Evolutionary conservation across 768 basidiomycete genomes (phyloP).

Genomic region (Leccinum boreale): DNA sequence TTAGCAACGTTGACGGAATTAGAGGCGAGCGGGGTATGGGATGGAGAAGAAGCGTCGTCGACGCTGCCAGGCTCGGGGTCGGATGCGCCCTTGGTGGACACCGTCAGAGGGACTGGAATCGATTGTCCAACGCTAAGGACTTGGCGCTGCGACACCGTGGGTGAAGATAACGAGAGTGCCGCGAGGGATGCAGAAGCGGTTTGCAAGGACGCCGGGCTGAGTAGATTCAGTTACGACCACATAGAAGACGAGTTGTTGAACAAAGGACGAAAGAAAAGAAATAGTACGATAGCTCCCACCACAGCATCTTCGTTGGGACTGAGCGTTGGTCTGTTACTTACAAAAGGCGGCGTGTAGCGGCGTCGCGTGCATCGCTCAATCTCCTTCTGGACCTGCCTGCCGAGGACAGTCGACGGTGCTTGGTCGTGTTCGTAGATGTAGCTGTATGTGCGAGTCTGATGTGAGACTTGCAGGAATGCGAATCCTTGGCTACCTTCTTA

Average conservation of each 20-base stretch:
- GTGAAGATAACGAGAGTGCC: constrained; percentile 39
- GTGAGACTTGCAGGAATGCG: background rate
- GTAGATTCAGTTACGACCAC: constrained; percentile 4
- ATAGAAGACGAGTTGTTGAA: background rate
- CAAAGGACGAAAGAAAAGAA: background rate
- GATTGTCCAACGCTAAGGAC: constrained; percentile 10
- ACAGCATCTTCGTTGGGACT: background rate
- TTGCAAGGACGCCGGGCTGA: constrained; percentile 36
- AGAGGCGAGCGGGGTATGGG: constrained; percentile 1
- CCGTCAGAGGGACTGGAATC: constrained; percentile 2
- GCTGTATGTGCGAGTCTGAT: constrained; percentile 3
- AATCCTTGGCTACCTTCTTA: constrained; percentile 2
- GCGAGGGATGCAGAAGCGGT: constrained; percentile 39
- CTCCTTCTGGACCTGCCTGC: constrained; percentile 67
- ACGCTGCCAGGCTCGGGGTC: constrained; percentile 9
- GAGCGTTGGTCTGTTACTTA: constrained; percentile 40
- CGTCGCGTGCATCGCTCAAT: constrained; percentile 77
- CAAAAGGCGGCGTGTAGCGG: constrained; percentile 71
- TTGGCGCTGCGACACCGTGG: constrained; percentile 30
- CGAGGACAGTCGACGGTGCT: constrained; percentile 71
- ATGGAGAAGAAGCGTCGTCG: constrained; percentile 15
- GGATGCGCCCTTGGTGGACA: background rate
- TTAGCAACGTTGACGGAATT: constrained; percentile 24
- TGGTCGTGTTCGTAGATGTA: constrained; percentile 34
- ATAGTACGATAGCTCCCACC: background rate